Conservation (phyloP, 176 grass and related monocot genomes). For the Rhynchospora tenuis region DNA sequence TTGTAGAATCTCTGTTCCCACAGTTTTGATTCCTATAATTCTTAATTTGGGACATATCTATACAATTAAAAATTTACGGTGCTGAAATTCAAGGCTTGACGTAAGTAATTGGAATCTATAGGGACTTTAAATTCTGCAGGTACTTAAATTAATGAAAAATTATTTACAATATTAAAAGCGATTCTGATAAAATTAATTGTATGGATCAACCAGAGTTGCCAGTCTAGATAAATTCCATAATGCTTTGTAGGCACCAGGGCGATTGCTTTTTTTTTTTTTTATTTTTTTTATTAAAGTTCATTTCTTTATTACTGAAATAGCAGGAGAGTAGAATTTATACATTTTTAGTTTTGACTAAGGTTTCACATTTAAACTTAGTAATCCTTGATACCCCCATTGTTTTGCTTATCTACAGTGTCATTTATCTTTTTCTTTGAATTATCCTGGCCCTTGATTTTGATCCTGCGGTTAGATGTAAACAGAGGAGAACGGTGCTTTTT, state of each 20-base stretch:
- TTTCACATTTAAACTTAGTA: too few relatives aligned
- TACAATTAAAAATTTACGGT: background rate
- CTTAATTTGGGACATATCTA: background rate
- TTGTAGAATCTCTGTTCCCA: background rate
- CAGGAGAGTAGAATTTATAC: too few relatives aligned
- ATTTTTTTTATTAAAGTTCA: background rate
- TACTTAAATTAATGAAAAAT: background rate
- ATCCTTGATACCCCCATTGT: too few relatives aligned
- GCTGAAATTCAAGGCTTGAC: background rate
- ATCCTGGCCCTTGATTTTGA: too few relatives aligned
- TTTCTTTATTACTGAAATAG: too few relatives aligned
- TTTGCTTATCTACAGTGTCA: too few relatives aligned
- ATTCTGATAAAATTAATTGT: background rate
- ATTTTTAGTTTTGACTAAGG: too few relatives aligned
- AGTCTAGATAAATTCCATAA: background rate
- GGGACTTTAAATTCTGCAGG: background rate
- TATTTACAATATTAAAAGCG: background rate
- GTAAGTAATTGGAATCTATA: too few relatives aligned
- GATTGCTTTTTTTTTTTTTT: background rate
- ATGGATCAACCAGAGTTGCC: background rate
- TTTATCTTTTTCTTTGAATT: too few relatives aligned
- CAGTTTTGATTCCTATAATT: background rate
- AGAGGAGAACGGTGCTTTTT: too few relatives aligned
- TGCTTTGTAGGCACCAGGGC: background rate
- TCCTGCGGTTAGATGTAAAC: too few relatives aligned